These are phyloP conservation scores for Epichloe sp. DNA, from an alignment of 2,329 filamentous ascomycete genomes.

Conservation along the genomic window DNA sequence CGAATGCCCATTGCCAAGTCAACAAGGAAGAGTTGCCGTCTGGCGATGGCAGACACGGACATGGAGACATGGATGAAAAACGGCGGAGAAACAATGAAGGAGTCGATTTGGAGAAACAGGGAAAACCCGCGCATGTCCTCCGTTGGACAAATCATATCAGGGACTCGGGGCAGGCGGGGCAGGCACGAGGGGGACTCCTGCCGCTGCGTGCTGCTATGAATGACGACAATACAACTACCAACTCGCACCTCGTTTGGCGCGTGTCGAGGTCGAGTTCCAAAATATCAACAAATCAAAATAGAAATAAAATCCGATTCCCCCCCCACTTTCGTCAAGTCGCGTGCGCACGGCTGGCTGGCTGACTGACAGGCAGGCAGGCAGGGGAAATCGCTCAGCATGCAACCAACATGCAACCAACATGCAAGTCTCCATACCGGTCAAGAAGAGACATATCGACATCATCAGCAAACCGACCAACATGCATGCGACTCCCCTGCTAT, in stretches of 20 bases:
- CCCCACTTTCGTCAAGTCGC: not conserved
- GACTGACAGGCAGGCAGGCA: not conserved
- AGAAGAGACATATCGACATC: not conserved
- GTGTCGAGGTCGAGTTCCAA: too few species aligned
- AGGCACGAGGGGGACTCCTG: too few species aligned
- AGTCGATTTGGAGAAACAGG: too few species aligned
- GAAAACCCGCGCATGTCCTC: too few species aligned
- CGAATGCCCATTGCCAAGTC: slow-evolving; percentile 14
- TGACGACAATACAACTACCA: too few species aligned
- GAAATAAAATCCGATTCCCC: not conserved
- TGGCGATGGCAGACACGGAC: not conserved
- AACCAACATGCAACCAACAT: not conserved
- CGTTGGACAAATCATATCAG: not conserved
- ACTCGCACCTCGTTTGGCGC: too few species aligned
- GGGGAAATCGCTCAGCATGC: too few species aligned
- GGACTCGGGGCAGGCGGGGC: not conserved
- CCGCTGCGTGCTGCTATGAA: too few species aligned
- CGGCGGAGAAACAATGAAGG: not conserved
- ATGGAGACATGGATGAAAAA: not conserved
- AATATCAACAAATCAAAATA: not conserved
- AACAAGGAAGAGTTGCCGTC: slow-evolving; percentile 4
- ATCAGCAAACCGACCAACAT: not conserved
- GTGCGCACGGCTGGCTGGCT: too few species aligned
- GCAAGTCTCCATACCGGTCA: not conserved
- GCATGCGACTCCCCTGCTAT: not conserved